Percentiles rank a stretch among this genome's conserved stretches.
phyloP scores from a whole-genome alignment of 345 rosid genomes.

The Nephelium lappaceum region DNA sequence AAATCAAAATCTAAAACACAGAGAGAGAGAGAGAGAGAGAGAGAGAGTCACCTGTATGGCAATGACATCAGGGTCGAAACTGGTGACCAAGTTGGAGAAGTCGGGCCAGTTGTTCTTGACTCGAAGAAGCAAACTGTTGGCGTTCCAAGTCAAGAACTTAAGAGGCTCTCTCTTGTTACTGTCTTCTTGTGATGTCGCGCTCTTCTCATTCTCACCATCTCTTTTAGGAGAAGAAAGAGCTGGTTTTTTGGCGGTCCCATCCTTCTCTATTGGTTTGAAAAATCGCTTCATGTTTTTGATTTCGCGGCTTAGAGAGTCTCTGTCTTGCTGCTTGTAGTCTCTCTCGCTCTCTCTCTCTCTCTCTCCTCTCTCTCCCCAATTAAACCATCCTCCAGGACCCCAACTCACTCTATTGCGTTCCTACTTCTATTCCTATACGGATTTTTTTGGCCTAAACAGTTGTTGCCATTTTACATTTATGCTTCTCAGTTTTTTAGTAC shows the following conservation, averaged over 20 bases:
- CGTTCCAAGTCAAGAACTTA: conserved; percentile 93
- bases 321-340: not conserved
- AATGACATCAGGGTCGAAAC: conserved; percentile 82
- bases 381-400: not conserved
- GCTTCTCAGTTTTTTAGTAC: too few species aligned
- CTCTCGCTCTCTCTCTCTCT: not conserved
- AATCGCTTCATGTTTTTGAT: conserved; percentile 73
- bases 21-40: not conserved
- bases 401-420: not conserved
- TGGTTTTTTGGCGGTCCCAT: conserved; percentile 76
- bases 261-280: conserved; percentile 90
- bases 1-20: not conserved
- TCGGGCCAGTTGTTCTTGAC: conserved; percentile 88
- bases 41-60: conserved; percentile 66
- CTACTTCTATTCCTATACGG: not conserved
- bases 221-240: conserved; percentile 40
- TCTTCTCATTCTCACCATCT: conserved; percentile 23
- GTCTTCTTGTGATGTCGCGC: conserved; percentile 22
- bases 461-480: too few species aligned
- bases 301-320: not conserved
- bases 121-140: conserved; percentile 92
- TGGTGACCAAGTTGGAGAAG: conserved; percentile 64
- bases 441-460: not conserved
- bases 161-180: conserved; percentile 55
- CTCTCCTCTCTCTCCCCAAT: not conserved